Conservation (phyloP, 148 eudicot species). For the Hydrangea macrophylla region DNA sequence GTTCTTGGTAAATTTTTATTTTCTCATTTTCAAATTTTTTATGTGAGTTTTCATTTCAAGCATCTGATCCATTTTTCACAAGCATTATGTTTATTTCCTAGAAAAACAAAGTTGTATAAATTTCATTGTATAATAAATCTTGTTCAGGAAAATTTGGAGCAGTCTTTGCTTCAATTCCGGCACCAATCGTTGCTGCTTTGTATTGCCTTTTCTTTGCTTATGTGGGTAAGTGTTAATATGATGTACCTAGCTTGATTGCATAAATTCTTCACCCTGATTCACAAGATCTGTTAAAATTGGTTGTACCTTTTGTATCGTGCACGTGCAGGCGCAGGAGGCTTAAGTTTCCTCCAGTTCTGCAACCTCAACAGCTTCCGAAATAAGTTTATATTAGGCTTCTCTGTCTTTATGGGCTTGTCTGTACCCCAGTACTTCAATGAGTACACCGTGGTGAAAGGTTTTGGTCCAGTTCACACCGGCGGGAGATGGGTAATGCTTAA, state of each 20-base stretch:
- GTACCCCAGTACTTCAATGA: slow-evolving; percentile 91
- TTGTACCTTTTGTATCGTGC: background rate
- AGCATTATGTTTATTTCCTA: background rate
- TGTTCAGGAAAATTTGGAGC: slow-evolving; percentile 86
- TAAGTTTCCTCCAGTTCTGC: slow-evolving; percentile 93
- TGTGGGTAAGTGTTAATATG: slow-evolving; percentile 62
- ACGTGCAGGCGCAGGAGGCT: slow-evolving; percentile 71
- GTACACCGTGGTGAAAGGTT: slow-evolving; percentile 59
- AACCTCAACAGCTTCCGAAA: slow-evolving; percentile 93
- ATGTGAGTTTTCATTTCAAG: background rate
- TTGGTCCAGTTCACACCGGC: slow-evolving; percentile 74
- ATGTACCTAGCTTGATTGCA: no score
- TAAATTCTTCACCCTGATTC: background rate
- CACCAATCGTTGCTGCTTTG: slow-evolving; percentile 84
- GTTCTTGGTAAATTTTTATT: slow-evolving; percentile 79
- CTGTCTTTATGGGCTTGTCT: slow-evolving; percentile 81
- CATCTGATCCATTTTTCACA: background rate
- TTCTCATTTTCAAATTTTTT: no score
- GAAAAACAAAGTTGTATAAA: background rate
- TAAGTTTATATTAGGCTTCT: slow-evolving; percentile 79
- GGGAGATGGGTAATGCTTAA: slow-evolving; percentile 78
- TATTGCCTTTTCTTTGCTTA: slow-evolving; percentile 94
- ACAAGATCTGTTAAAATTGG: background rate
- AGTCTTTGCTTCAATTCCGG: slow-evolving; percentile 87
- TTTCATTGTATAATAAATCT: background rate